Percentiles rank a stretch among this genome's conserved stretches.
Conservation (phyloP, 495 filamentous ascomycete genomes). For the Aspergillus coremiiformis region DNA sequence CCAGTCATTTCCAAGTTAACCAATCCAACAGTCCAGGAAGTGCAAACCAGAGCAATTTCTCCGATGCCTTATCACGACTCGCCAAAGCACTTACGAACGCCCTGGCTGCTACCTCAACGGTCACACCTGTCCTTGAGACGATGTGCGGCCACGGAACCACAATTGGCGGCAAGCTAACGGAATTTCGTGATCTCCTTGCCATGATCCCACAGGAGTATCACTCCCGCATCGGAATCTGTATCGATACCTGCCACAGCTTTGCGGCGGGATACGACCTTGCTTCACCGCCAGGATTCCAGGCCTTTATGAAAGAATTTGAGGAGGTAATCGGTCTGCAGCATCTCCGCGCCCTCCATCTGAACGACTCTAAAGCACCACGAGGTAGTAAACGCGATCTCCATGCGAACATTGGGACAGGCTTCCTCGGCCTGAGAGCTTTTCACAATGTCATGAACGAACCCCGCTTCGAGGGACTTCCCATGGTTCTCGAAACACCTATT, state of each 20-base stretch:
- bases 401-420: constrained; percentile 90
- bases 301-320: constrained; percentile 70
- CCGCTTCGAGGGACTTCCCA: constrained; percentile 69
- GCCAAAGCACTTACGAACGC: constrained; percentile 72
- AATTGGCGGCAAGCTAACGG: constrained; percentile 77
- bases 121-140: constrained; percentile 82
- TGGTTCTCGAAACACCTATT: constrained; percentile 93
- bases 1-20: constrained; percentile 6
- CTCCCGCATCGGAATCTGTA: constrained; percentile 82
- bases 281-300: constrained; percentile 61
- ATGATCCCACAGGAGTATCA: constrained; percentile 63
- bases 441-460: constrained; percentile 83
- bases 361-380: constrained; percentile 87
- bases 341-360: constrained; percentile 80
- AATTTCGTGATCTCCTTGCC: constrained; percentile 75
- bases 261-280: constrained; percentile 88
- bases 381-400: constrained; percentile 75
- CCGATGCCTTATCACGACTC: constrained; percentile 67
- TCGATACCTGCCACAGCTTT: constrained; percentile 95
- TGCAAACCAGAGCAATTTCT: constrained; percentile 55
- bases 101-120: constrained; percentile 62
- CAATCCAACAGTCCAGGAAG: constrained; percentile 57
- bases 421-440: constrained; percentile 82
- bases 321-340: constrained; percentile 69
- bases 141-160: constrained; percentile 89